These are phyloP conservation scores for Solanum pimpinellifolium DNA, from an alignment of 257 asterid species.

Conservation along the genomic window DNA sequence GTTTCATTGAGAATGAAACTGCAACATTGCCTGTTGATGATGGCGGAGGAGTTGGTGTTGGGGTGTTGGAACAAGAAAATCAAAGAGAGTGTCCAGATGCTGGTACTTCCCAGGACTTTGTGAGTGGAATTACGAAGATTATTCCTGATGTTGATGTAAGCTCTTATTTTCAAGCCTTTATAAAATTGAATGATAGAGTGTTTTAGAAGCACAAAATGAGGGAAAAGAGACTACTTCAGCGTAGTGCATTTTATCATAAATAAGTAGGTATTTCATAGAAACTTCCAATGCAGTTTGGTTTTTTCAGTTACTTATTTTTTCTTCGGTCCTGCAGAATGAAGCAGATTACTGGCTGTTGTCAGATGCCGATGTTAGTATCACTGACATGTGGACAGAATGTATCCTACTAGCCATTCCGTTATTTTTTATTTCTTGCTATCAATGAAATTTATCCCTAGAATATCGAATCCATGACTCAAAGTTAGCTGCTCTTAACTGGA, in stretches of 20 bases:
- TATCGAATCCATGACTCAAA: slow-evolving; percentile 7
- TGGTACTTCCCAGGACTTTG: slow-evolving; percentile 55
- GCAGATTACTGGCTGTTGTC: slow-evolving; percentile 63
- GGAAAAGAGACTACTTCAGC: not conserved
- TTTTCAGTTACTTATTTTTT: not conserved
- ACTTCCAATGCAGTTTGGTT: not conserved
- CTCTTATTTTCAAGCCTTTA: not conserved
- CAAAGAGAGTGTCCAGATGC: slow-evolving; percentile 43
- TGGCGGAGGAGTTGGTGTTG: slow-evolving; percentile 30
- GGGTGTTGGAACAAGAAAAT: slow-evolving; percentile 30
- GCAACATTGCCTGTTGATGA: slow-evolving; percentile 26
- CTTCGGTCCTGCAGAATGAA: slow-evolving; percentile 40
- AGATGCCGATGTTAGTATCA: slow-evolving; percentile 49
- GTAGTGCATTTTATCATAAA: not conserved
- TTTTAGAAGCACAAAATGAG: not conserved
- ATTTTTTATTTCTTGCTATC: not conserved
- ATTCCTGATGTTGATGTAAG: slow-evolving; percentile 89
- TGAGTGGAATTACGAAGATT: slow-evolving; percentile 70
- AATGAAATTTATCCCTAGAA: not conserved
- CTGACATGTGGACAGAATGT: slow-evolving; percentile 70
- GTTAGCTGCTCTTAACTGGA: slow-evolving; percentile 32
- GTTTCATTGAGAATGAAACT: slow-evolving; percentile 27
- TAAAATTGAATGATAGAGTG: not conserved
- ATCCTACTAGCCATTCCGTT: slow-evolving; percentile 22
- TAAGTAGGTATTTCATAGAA: not conserved